Conservation (phyloP, 2,329 filamentous ascomycete species). For the Sarocladium brachiariae region DNA sequence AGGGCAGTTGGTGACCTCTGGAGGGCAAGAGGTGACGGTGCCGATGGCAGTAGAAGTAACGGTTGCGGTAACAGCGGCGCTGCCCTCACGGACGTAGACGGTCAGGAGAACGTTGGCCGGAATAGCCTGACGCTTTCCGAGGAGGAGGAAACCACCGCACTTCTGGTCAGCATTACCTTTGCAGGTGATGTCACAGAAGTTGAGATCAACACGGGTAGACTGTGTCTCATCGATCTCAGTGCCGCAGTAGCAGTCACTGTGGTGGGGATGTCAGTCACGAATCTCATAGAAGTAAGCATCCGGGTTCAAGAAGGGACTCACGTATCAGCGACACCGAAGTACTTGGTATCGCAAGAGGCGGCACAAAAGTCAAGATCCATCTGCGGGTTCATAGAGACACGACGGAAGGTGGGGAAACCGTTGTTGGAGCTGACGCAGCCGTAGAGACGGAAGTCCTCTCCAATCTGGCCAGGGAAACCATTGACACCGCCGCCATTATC, state of each 20-base stretch:
- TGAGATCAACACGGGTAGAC: conserved; percentile 10
- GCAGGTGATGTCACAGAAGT: conserved; percentile 14
- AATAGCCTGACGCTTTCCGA: conserved; percentile 2
- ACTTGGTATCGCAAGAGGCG: conserved; percentile 17
- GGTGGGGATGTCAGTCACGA: background rate
- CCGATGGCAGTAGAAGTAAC: conserved; percentile 22
- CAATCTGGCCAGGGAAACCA: conserved; percentile 10
- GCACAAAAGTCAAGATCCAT: conserved; percentile 21
- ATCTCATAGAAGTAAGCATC: background rate
- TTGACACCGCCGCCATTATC: conserved; percentile 8
- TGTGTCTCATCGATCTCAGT: conserved; percentile 13
- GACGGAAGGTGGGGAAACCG: conserved; percentile 21
- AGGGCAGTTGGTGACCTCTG: conserved; percentile 10
- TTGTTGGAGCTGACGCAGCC: conserved; percentile 22
- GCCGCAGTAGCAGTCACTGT: conserved; percentile 19
- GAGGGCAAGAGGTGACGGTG: conserved; percentile 24
- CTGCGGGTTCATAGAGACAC: conserved; percentile 10
- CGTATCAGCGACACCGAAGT: conserved; percentile 20
- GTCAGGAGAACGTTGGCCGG: conserved; percentile 11
- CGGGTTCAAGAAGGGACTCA: conserved; percentile 15
- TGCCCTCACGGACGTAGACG: conserved; percentile 12
- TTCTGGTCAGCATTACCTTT: conserved; percentile 13
- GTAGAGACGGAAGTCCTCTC: conserved; percentile 16
- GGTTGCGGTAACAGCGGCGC: conserved; percentile 10
- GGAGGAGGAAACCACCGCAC: conserved; percentile 12